Percentiles rank a stretch among this genome's conserved stretches.
Evolutionary conservation across 2,329 filamentous ascomycete genomes (phyloP).

Genomic region (Pseudogymnoascus sp.): DNA sequence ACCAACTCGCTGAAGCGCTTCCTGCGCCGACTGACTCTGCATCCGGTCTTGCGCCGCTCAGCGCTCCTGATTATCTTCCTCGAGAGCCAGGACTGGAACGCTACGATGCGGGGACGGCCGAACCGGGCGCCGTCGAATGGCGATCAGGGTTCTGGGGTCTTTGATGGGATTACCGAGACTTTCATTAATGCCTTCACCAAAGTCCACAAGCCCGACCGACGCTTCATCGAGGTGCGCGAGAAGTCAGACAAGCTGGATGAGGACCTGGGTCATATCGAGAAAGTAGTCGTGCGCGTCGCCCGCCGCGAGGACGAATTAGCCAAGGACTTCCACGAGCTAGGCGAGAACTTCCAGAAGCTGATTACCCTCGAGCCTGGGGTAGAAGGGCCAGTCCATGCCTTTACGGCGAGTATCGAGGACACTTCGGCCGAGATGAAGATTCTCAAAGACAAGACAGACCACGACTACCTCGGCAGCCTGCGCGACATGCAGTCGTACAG

Average conservation of each 20-base stretch:
- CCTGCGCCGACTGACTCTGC: constrained; percentile 74
- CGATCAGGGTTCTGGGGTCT: constrained; percentile 58
- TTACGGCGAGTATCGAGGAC: constrained; percentile 79
- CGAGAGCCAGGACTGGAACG: constrained; percentile 92
- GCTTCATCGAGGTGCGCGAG: constrained; percentile 90
- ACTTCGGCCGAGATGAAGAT: constrained; percentile 68
- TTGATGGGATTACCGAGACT: constrained; percentile 91
- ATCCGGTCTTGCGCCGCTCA: constrained; percentile 80
- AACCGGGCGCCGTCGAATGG: constrained; percentile 52
- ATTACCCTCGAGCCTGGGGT: constrained; percentile 83
- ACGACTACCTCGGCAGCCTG: constrained; percentile 87
- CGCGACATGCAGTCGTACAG: constrained; percentile 96
- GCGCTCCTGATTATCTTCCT: constrained; percentile 81
- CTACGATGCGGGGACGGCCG: constrained; percentile 77
- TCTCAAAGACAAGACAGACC: constrained; percentile 88
- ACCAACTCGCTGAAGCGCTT: constrained; percentile 90
- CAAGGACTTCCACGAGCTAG: constrained; percentile 78
- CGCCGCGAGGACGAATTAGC: constrained; percentile 84
- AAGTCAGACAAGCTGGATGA: constrained; percentile 91
- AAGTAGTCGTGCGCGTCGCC: constrained; percentile 86
- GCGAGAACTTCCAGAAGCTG: constrained; percentile 90
- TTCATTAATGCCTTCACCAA: constrained; percentile 98
- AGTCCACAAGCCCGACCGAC: constrained; percentile 87
- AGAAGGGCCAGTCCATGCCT: constrained; percentile 73
- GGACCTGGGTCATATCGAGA: constrained; percentile 86